Conservation (phyloP, 345 rosid species). For the Eucalyptus regnans region DNA sequence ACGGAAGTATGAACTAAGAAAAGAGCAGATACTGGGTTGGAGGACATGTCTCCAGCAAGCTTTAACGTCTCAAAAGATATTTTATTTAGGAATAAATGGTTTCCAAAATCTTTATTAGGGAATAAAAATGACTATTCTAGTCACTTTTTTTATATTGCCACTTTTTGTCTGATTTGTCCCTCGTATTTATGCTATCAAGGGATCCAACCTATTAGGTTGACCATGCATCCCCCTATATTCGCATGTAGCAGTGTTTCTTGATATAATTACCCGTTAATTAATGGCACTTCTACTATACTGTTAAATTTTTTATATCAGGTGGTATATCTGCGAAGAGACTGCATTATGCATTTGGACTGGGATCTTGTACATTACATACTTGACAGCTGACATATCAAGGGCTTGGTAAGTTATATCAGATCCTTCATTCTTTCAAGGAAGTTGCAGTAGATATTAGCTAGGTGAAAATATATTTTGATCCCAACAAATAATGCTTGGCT, state of each 20-base stretch:
- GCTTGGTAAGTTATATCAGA: conserved; percentile 47
- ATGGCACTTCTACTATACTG: background rate
- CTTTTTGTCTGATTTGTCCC: background rate
- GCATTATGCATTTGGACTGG: conserved; percentile 85
- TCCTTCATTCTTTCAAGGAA: background rate
- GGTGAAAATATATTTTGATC: background rate
- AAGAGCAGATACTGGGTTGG: background rate
- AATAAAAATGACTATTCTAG: background rate
- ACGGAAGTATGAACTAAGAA: background rate
- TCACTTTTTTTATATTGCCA: background rate
- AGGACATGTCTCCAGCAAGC: background rate
- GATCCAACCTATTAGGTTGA: background rate
- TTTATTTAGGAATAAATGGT: background rate
- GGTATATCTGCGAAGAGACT: conserved; percentile 84
- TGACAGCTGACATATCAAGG: conserved; percentile 42
- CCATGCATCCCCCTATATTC: background rate
- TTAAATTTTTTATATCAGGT: conserved; percentile 30
- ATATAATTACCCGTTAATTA: background rate
- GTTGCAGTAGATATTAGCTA: background rate
- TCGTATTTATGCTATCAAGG: background rate
- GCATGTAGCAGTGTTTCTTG: background rate
- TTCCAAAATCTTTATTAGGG: background rate
- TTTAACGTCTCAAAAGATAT: background rate
- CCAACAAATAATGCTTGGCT: background rate
- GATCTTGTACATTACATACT: conserved; percentile 64